A percentile compares a stretch with the other conserved stretches of the same genome.
These are phyloP conservation scores for Dothideomycetes sp. DNA, from an alignment of 2,329 filamentous ascomycete genomes.

Conservation along the genomic window DNA sequence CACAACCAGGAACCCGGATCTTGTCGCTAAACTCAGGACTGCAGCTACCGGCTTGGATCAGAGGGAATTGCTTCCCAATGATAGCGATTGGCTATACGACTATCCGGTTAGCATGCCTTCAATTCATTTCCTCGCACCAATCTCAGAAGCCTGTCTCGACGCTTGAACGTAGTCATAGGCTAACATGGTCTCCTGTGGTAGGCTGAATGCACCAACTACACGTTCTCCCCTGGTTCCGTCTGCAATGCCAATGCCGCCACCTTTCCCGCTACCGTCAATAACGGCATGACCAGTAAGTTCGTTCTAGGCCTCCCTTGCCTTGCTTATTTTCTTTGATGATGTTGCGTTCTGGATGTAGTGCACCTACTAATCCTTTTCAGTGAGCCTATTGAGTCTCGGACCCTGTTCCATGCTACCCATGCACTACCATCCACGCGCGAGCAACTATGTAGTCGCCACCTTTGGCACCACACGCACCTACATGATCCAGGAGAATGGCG, in stretches of 20 bases:
- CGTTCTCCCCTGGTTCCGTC: conserved; percentile 35
- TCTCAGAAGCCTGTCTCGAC: conserved; percentile 16
- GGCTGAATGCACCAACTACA: too few relatives aligned
- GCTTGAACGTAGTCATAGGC: too few relatives aligned
- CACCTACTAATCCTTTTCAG: conserved; percentile 9
- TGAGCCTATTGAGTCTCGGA: conserved; percentile 31
- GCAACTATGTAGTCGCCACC: conserved; percentile 38
- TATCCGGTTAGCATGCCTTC: conserved; percentile 21
- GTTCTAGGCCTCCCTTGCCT: conserved; percentile 12
- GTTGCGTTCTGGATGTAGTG: not conserved
- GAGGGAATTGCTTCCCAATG: conserved; percentile 26
- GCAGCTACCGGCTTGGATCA: conserved; percentile 37
- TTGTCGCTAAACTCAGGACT: conserved; percentile 27
- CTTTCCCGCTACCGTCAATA: conserved; percentile 36
- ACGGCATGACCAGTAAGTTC: conserved; percentile 37
- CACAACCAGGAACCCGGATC: conserved; percentile 26
- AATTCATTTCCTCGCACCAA: not conserved
- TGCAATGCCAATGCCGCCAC: conserved; percentile 42
- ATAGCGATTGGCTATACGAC: conserved; percentile 39
- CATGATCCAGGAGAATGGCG: conserved; percentile 43
- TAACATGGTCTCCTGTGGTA: too few relatives aligned
- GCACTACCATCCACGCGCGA: conserved; percentile 39
- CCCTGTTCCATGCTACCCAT: conserved; percentile 42
- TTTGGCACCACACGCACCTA: conserved; percentile 39
- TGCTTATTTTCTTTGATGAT: conserved; percentile 14